phyloP scores from a whole-genome alignment of 2,329 filamentous ascomycete species.

The Hypoxylon sp. region DNA sequence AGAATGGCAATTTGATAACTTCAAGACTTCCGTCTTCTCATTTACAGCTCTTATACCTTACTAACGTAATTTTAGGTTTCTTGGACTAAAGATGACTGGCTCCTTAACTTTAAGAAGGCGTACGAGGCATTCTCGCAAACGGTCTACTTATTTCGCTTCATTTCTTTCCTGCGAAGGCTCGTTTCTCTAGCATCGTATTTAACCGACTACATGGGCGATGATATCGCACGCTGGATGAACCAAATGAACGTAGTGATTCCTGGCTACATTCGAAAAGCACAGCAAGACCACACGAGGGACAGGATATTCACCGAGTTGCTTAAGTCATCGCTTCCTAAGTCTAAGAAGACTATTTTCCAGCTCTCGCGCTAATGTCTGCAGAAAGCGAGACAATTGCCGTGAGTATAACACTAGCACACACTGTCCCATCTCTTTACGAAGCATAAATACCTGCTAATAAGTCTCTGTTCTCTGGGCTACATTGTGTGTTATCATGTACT shows the following conservation, averaged over 20 bases:
- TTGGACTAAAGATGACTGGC: conserved; percentile 40
- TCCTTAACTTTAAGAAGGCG: conserved; percentile 39
- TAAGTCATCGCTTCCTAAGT: conserved; percentile 44
- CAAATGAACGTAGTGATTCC: conserved; percentile 33
- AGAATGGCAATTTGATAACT: too few relatives aligned
- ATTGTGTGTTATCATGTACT: conserved; percentile 47
- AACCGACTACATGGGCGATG: conserved; percentile 35
- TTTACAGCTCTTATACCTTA: too few relatives aligned
- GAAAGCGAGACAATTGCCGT: conserved; percentile 52
- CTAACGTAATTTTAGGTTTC: conserved; percentile 33
- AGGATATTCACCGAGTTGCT: conserved; percentile 50
- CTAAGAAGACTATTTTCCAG: conserved; percentile 48
- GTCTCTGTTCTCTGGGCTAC: conserved; percentile 39
- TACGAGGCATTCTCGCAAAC: conserved; percentile 37
- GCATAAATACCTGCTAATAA: not conserved
- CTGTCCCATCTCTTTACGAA: not conserved
- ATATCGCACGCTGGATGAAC: conserved; percentile 21
- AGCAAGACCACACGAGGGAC: conserved; percentile 47
- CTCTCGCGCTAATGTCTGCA: conserved; percentile 50
- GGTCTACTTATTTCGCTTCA: conserved; percentile 38
- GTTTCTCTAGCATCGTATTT: conserved; percentile 32
- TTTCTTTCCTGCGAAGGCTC: conserved; percentile 30
- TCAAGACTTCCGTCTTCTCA: too few relatives aligned
- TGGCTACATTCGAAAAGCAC: conserved; percentile 44
- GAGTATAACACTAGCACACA: not conserved